Conservation (phyloP, 306 rosid genomes). For the Purshia tridentata region DNA sequence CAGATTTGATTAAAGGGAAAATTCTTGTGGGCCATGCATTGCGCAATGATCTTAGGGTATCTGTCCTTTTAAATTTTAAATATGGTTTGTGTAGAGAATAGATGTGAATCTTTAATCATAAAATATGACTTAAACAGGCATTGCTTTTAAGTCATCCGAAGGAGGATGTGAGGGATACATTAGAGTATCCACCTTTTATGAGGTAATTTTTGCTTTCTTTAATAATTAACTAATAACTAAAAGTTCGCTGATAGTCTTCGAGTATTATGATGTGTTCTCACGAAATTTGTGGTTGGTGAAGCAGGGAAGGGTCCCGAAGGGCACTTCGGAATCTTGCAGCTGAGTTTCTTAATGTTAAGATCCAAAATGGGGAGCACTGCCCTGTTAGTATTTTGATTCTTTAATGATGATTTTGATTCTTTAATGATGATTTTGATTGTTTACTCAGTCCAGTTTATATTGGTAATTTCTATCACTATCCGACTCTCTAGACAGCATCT, state of each 20-base stretch:
- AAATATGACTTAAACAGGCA: conserved; percentile 45
- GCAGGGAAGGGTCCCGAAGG: conserved; percentile 55
- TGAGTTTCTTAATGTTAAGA: conserved; percentile 67
- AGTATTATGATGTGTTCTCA: conserved; percentile 11
- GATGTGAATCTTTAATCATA: conserved; percentile 4
- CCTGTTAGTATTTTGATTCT: conserved; percentile 62
- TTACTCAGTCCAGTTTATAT: background rate
- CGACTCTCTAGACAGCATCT: background rate
- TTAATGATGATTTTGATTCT: background rate
- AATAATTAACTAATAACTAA: background rate
- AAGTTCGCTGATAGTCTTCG: background rate
- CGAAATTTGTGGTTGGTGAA: conserved; percentile 30
- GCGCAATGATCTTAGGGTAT: conserved; percentile 90
- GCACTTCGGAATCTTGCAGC: conserved; percentile 83
- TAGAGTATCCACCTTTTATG: conserved; percentile 72
- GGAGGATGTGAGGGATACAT: conserved; percentile 75
- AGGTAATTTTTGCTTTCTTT: conserved; percentile 34
- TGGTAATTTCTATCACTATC: background rate
- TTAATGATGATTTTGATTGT: too few relatives aligned
- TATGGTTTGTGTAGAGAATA: background rate
- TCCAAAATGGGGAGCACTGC: conserved; percentile 94
- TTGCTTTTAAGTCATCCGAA: conserved; percentile 88
- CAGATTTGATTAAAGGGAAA: conserved; percentile 74
- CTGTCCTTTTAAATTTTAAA: background rate
- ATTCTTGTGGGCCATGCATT: conserved; percentile 94